These are phyloP conservation scores for Peronospora destructor DNA, from an alignment of 352 stramenopile species.

Conservation along the genomic window DNA sequence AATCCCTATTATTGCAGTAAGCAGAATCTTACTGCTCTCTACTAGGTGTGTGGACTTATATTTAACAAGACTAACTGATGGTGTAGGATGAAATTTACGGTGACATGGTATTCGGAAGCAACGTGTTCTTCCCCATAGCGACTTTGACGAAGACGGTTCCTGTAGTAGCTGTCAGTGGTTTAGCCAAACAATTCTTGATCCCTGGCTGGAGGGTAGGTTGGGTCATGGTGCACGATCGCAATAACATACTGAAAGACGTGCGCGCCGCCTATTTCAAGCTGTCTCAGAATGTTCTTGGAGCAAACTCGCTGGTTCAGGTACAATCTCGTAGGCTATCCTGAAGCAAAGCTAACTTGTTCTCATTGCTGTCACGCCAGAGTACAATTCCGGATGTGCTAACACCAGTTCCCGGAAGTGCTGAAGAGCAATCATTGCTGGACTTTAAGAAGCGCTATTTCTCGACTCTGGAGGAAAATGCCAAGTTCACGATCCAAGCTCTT, in stretches of 20 bases:
- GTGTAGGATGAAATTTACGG: slow-evolving; percentile 76
- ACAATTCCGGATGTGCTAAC: slow-evolving; percentile 80
- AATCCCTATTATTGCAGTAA: slow-evolving; percentile 90
- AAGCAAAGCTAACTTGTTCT: slow-evolving; percentile 6
- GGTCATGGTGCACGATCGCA: slow-evolving; percentile 91
- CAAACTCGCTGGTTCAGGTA: slow-evolving; percentile 85
- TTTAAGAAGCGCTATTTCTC: slow-evolving; percentile 86
- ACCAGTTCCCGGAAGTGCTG: slow-evolving; percentile 46
- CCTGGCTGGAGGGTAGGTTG: slow-evolving; percentile 94
- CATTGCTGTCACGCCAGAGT: slow-evolving; percentile 32
- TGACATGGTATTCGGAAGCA: slow-evolving; percentile 72
- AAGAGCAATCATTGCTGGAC: slow-evolving; percentile 45
- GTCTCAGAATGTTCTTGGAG: slow-evolving; percentile 89
- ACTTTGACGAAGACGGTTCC: slow-evolving; percentile 74
- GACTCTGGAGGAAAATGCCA: slow-evolving; percentile 82
- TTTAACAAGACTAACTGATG: background rate
- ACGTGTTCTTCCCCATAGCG: slow-evolving; percentile 79
- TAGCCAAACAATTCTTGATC: slow-evolving; percentile 95
- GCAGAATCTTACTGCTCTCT: slow-evolving; percentile 8
- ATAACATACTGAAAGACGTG: slow-evolving; percentile 71
- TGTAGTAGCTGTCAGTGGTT: slow-evolving; percentile 70
- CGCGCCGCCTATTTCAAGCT: slow-evolving; percentile 87
- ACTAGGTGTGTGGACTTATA: background rate
- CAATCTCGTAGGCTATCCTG: background rate
- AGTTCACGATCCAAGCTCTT: slow-evolving; percentile 71